Base-by-base conservation (phyloP, 2,329 filamentous ascomycete genomes). In the Alternaria gaisen region DNA sequence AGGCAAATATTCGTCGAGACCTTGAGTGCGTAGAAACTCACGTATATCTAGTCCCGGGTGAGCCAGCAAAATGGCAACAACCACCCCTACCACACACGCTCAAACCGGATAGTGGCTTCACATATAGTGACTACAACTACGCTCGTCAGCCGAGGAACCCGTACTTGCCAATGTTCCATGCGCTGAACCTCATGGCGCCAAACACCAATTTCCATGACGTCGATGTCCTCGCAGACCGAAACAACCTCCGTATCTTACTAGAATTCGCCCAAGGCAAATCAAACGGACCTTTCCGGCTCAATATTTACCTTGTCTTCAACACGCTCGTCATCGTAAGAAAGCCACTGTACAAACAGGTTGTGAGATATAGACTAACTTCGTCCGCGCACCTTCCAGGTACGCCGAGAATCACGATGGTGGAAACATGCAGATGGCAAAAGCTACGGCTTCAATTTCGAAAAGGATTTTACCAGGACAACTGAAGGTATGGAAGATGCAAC, bases 201-300 rank as follows among this genome's bases (percentile, higher is more conserved):
- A 42, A 58, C 11, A 70, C 60, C 43, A 50, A 62, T 6, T 68
- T 75, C 44, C 63, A 58, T 18, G 54, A 71, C 28, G 44, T 73
- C 24, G 73, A 75, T 28, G 55, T 76, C 3, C 58, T 76, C 18
- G 71, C 70, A 6, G 72, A 76, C 24, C 70, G 73, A 3, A 76
- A 75, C 58, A 74, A 70, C 26, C 63, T 76, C 2, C 72, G 73
- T 9, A 57, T 64, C 2, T 63, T 76, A 0, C 63, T 75, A 1
- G 72, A 73, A 30, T 73, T 72, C 10, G 60, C 66, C 2, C 65
- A 70, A 56, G 72, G 71, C 3, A 72, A 69, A 54, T 40, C 61
- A 12, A 71, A 68, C 16, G 68, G 66, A 1, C 70, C 69, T 4
- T 70, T 75, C 40, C 61, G 73, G 3, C 52, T 75, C 9, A 69